A percentile compares a stretch with the other conserved stretches of the same genome.
These are phyloP conservation scores for Verbascum thapsus DNA, from an alignment of 257 asterid species.

Conservation along the genomic window DNA sequence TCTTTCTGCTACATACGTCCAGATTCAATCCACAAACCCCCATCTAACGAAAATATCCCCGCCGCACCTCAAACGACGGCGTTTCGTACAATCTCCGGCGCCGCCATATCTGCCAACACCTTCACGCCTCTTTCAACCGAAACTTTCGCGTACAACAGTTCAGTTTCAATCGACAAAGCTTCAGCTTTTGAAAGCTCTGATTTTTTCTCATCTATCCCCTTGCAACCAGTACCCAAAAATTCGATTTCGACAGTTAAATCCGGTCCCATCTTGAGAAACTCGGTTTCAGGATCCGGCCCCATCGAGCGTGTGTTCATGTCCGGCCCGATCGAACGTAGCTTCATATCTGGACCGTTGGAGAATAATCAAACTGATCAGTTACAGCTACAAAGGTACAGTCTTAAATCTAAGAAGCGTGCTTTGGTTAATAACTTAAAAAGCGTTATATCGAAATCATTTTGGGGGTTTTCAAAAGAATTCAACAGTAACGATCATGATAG, in stretches of 20 bases:
- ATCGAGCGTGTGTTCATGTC: slow-evolving; percentile 74
- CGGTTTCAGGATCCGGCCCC: slow-evolving; percentile 61
- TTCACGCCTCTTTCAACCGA: slow-evolving; percentile 69
- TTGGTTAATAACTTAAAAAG: slow-evolving; percentile 48
- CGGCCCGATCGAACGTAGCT: slow-evolving; percentile 82
- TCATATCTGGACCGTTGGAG: slow-evolving; percentile 76
- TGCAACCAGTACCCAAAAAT: slow-evolving; percentile 64
- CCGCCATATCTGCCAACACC: slow-evolving; percentile 77
- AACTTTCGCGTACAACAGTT: slow-evolving; percentile 32
- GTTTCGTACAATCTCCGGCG: slow-evolving; percentile 72
- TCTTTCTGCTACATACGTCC: slow-evolving; percentile 76
- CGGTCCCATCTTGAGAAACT: slow-evolving; percentile 61
- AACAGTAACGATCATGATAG: slow-evolving; percentile 34
- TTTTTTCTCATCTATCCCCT: slow-evolving; percentile 65
- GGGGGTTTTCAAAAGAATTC: slow-evolving; percentile 49
- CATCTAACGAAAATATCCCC: slow-evolving; percentile 39
- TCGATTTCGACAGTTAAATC: slow-evolving; percentile 43
- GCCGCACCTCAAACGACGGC: slow-evolving; percentile 42
- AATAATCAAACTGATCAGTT: slow-evolving; percentile 53
- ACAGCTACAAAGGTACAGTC: slow-evolving; percentile 55
- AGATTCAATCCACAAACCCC: slow-evolving; percentile 43
- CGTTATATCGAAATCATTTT: slow-evolving; percentile 50
- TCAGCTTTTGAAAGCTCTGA: slow-evolving; percentile 72
- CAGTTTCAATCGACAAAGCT: slow-evolving; percentile 48
- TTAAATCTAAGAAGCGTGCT: slow-evolving; percentile 58